A percentile compares a stretch with the other conserved stretches of the same genome.
Conservation (phyloP, 1,139 yeast species). For the Pichia sorboxylosa region DNA sequence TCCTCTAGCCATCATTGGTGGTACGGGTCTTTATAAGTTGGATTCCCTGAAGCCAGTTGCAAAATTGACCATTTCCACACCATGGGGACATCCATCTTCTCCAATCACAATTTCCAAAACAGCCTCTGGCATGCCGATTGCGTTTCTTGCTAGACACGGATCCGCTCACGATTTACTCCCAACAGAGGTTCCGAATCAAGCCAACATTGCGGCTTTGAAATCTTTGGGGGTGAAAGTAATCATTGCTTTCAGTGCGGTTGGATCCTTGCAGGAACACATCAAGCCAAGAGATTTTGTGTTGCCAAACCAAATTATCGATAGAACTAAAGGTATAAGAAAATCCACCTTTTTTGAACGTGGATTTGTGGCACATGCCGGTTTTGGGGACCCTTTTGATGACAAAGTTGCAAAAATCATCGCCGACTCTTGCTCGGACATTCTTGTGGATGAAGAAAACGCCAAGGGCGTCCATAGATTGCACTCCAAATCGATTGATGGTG, state of each 20-base stretch:
- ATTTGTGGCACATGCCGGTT: constrained; percentile 92
- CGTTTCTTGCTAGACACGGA: constrained; percentile 94
- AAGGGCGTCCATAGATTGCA: constrained; percentile 30
- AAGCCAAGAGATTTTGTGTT: constrained; percentile 89
- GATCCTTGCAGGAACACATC: constrained; percentile 81
- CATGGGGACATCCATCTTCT: constrained; percentile 96
- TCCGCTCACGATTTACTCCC: constrained; percentile 81
- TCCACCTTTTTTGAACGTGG: constrained; percentile 88
- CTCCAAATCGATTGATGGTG: constrained; percentile 42
- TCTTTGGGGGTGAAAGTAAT: constrained; percentile 76
- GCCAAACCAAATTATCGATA: constrained; percentile 90
- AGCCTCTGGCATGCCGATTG: constrained; percentile 68
- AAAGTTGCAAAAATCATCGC: constrained; percentile 56
- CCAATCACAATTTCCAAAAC: constrained; percentile 84
- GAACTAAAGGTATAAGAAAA: constrained; percentile 90
- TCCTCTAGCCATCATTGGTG: constrained; percentile 83
- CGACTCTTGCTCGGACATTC: constrained; percentile 39
- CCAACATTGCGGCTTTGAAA: constrained; percentile 93
- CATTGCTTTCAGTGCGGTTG: constrained; percentile 91
- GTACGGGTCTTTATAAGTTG: constrained; percentile 90
- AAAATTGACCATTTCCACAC: constrained; percentile 66
- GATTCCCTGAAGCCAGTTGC: constrained; percentile 81
- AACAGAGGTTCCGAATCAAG: constrained; percentile 81
- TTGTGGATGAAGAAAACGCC: constrained; percentile 27
- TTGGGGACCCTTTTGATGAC: constrained; percentile 91